A percentile compares a stretch with the other conserved stretches of the same genome.
Evolutionary conservation across 2,329 filamentous ascomycete genomes (phyloP).

Genomic region (Hymenoscyphus fraxineus): DNA sequence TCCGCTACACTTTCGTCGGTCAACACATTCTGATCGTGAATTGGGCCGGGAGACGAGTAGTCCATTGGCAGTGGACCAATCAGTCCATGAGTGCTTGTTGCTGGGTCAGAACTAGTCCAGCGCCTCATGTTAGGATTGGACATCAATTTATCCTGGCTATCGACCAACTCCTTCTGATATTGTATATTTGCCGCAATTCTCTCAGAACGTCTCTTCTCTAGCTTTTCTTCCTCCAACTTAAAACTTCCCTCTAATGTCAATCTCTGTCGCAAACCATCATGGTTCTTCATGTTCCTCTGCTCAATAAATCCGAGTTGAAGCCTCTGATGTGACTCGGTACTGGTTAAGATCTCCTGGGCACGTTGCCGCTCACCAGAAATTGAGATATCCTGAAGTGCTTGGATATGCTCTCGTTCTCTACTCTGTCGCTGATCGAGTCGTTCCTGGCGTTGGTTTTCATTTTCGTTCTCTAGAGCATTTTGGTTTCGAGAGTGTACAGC

Average conservation of each 20-base stretch:
- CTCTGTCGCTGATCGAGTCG: not conserved
- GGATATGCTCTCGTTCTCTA: conserved; percentile 11
- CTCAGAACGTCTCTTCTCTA: too few species aligned
- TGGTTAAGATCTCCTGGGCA: conserved; percentile 9
- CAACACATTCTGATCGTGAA: too few species aligned
- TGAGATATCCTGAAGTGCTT: conserved; percentile 10
- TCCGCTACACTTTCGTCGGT: too few species aligned
- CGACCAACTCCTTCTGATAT: too few species aligned
- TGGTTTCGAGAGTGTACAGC: conserved; percentile 6
- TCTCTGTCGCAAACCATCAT: conserved; percentile 15
- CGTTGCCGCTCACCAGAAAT: conserved; percentile 6
- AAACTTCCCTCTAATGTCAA: not conserved
- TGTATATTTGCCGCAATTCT: too few species aligned
- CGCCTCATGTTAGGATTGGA: too few species aligned
- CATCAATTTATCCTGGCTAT: too few species aligned
- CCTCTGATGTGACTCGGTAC: conserved; percentile 9
- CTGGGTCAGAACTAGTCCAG: too few species aligned
- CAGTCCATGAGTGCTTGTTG: too few species aligned
- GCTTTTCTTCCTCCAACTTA: too few species aligned
- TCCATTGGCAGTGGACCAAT: too few species aligned
- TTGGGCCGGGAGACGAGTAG: too few species aligned
- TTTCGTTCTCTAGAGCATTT: conserved; percentile 11
- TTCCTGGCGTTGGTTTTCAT: conserved; percentile 8
- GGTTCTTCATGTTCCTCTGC: conserved; percentile 11
- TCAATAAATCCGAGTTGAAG: conserved; percentile 18